A percentile compares a stretch with the other conserved stretches of the same genome.
phyloP scores from a whole-genome alignment of 176 grass and related monocot genomes.

The Alloteropsis semialata region DNA sequence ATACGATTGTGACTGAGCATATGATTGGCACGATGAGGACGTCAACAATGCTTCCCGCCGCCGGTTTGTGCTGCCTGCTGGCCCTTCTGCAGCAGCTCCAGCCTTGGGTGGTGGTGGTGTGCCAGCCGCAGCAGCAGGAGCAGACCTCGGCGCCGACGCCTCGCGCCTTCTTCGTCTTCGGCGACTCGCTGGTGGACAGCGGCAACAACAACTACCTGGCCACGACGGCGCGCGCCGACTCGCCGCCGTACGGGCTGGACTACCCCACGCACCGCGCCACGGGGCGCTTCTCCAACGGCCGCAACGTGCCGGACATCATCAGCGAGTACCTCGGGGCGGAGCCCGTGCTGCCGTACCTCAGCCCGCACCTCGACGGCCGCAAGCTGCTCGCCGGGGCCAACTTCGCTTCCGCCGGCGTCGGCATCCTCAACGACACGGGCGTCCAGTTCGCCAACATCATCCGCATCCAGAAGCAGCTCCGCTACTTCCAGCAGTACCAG shows the following conservation, averaged over 20 bases:
- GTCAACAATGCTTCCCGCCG: neutral
- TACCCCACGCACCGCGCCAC: conserved; percentile 49
- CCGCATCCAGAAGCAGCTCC: conserved; percentile 61
- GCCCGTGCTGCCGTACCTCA: conserved; percentile 49
- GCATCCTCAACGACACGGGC: conserved; percentile 64
- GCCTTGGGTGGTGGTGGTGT: neutral
- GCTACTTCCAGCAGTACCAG: conserved; percentile 76
- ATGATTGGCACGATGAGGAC: too few species aligned
- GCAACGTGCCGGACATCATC: conserved; percentile 59
- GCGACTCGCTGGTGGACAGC: conserved; percentile 65
- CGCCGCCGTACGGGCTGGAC: conserved; percentile 56
- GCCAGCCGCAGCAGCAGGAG: neutral
- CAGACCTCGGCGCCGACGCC: neutral
- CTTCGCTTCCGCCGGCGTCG: conserved; percentile 59
- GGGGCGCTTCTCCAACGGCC: conserved; percentile 62
- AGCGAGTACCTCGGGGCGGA: conserved; percentile 59
- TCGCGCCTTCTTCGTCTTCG: conserved; percentile 60
- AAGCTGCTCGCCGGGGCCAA: conserved; percentile 49
- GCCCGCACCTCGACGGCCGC: conserved; percentile 44
- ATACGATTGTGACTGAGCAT: too few species aligned
- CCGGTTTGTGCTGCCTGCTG: neutral
- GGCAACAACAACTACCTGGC: conserved; percentile 65
- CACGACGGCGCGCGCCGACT: conserved; percentile 55
- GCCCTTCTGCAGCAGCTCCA: neutral
- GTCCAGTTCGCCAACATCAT: conserved; percentile 65